Percentiles rank a stretch among this genome's conserved stretches.
phyloP scores from a whole-genome alignment of 306 rosid genomes.

The Prunus fruticosa region DNA sequence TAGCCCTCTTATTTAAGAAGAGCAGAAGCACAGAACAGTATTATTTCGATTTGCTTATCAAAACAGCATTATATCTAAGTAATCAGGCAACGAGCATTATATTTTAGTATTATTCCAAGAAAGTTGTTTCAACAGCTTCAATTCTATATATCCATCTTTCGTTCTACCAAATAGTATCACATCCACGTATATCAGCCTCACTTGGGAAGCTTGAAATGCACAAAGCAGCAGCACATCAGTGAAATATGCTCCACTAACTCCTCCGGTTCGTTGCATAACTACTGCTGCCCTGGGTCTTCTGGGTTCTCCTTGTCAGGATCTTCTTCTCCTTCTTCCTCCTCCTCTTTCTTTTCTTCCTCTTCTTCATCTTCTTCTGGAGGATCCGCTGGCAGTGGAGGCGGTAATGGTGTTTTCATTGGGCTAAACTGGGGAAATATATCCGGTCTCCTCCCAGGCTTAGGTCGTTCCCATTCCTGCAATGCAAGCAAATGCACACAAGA shows the following conservation, averaged over 20 bases:
- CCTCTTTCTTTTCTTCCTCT: constrained; percentile 44
- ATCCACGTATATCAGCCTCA: neutral
- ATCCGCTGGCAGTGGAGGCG: constrained; percentile 53
- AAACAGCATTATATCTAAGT: neutral
- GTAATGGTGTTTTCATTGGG: constrained; percentile 51
- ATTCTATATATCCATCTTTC: neutral
- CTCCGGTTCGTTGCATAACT: neutral
- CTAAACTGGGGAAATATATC: constrained; percentile 54
- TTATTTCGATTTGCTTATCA: no score
- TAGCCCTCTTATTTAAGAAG: no score
- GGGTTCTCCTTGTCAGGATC: constrained; percentile 39
- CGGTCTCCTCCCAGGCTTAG: constrained; percentile 50
- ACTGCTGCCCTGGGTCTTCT: constrained; percentile 29
- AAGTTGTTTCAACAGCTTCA: neutral
- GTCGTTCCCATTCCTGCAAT: constrained; percentile 52
- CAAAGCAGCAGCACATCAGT: neutral
- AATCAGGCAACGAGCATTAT: neutral
- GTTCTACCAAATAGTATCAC: neutral
- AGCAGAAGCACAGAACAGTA: no score
- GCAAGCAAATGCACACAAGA: neutral
- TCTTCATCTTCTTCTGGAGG: constrained; percentile 62
- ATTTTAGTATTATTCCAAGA: neutral
- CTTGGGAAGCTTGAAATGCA: neutral
- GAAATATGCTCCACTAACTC: neutral
- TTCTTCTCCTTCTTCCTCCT: constrained; percentile 32